These are phyloP conservation scores for Talaromyces adpressus DNA, from an alignment of 495 filamentous ascomycete genomes.

Conservation along the genomic window DNA sequence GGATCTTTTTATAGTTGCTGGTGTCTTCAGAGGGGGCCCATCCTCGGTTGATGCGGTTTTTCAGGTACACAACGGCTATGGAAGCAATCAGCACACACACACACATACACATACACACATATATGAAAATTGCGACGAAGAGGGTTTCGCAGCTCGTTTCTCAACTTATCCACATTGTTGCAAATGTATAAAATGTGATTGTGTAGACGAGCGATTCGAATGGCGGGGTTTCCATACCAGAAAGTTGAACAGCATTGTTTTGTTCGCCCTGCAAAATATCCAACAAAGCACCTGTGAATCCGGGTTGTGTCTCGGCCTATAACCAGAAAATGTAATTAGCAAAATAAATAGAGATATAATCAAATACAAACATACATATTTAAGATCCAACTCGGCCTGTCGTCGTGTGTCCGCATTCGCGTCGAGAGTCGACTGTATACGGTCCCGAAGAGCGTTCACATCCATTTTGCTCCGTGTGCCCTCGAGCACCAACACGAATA, in stretches of 20 bases:
- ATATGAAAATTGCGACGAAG: conserved; percentile 9
- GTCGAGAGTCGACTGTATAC: conserved; percentile 81
- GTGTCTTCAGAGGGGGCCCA: conserved; percentile 75
- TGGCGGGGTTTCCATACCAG: conserved; percentile 53
- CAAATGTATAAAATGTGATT: background rate
- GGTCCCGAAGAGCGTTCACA: conserved; percentile 74
- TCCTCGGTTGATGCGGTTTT: conserved; percentile 87
- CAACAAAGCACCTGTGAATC: conserved; percentile 84
- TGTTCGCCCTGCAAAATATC: conserved; percentile 86
- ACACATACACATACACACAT: conserved; percentile 6
- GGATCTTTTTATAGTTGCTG: conserved; percentile 52
- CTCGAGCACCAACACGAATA: conserved; percentile 24
- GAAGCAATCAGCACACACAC: conserved; percentile 8
- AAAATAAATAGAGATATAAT: background rate
- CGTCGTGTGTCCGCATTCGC: conserved; percentile 76
- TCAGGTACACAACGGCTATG: conserved; percentile 91
- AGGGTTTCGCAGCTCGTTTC: background rate
- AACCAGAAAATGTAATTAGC: conserved; percentile 10
- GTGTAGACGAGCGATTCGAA: background rate
- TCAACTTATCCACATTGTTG: background rate
- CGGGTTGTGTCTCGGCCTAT: conserved; percentile 85
- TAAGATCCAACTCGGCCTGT: conserved; percentile 86
- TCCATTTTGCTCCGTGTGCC: conserved; percentile 60
- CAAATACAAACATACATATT: conserved; percentile 60
- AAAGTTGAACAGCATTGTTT: conserved; percentile 73